Evolutionary conservation across 2,329 filamentous ascomycete genomes (phyloP).

Genomic region (Thelonectria blattea): DNA sequence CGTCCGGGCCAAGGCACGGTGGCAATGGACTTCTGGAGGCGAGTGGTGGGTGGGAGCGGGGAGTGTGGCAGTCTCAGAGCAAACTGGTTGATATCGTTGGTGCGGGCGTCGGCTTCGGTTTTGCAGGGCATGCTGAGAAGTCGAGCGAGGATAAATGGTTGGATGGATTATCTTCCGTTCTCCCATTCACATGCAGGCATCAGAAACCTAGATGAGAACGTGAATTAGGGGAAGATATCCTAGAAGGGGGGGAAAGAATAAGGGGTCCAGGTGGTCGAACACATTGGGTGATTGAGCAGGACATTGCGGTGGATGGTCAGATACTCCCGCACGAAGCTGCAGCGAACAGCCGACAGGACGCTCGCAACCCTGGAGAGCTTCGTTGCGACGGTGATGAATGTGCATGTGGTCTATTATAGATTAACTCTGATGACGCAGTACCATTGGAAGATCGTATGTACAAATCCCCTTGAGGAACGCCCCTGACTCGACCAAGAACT

Average conservation of each 20-base stretch:
- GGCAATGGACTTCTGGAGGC: constrained; percentile 3
- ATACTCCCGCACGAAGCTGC: constrained; percentile 25
- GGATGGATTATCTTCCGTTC: constrained; percentile 10
- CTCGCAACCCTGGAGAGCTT: constrained; percentile 14
- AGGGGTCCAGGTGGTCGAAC: constrained; percentile 6
- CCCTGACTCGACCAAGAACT: not conserved
- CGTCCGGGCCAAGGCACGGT: constrained; percentile 25
- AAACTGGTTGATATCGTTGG: not conserved
- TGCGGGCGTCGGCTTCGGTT: constrained; percentile 12
- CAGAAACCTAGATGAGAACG: not conserved
- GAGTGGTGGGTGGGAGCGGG: constrained; percentile 21
- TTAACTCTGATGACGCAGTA: constrained; percentile 16
- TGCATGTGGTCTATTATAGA: constrained; percentile 9
- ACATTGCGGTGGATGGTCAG: constrained; percentile 25
- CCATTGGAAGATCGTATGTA: constrained; percentile 4
- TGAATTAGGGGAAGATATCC: constrained; percentile 8
- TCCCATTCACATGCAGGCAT: not conserved
- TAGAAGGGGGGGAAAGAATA: not conserved
- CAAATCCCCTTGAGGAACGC: not conserved
- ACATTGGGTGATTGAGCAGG: constrained; percentile 11
- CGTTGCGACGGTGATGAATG: constrained; percentile 9
- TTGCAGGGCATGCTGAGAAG: constrained; percentile 18
- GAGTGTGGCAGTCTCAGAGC: constrained; percentile 14
- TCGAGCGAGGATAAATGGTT: constrained; percentile 6
- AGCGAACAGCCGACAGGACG: constrained; percentile 18